Evolutionary conservation across 1,284 basidiomycete genomes (phyloP), one percentile per base, ranked within the genome.

Genomic region (Gomphus bonarii): DNA sequence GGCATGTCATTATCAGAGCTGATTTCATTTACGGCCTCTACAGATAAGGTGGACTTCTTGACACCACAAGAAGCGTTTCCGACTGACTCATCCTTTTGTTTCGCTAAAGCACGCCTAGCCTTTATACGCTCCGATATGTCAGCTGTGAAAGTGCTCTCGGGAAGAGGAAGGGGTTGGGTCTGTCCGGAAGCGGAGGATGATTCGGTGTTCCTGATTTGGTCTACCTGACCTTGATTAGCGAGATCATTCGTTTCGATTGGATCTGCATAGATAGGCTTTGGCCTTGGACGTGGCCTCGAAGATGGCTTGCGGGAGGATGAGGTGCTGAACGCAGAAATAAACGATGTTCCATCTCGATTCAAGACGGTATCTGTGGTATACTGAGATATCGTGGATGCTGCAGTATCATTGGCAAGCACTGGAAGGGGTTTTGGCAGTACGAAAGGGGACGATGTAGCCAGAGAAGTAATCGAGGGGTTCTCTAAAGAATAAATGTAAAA

Each of bases 111-210:
- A n/a, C 54, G 54, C 28, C 54, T 46, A 12, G 54, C 25, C 54
- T 55, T 55, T 31, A 55, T 55, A 10, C 54, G 54, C 30, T 55
- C 54, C 3, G 54, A 46, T 22, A 55, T 55, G 30, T 55, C 54
- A 20, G 54, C 42, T n/a, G 54, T 36, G 20, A 40, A 55, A 5
- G 44, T 55, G 18, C 14, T 20, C n/a, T 55, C 22, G 12, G 44
- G 54, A n/a, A 44, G 28, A 18, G 54, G 16, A 3, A 11, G 25
- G 8, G 25, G 31, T 20, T 51, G 36, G 7, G 50, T 7, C 12
- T 12, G 28, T 14, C 33, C 11, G 2, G 12, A 3, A 33, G 18
- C 48, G 16, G 48, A 16, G 22, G 28, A 25, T 7, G 48, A 11
- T 1, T 20, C 28, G 12, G 7, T 33, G 28, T 14, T 12, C 30